Evolutionary conservation across 179 eudicot genomes (phyloP).

Genomic region (Beta macrorhiza): DNA sequence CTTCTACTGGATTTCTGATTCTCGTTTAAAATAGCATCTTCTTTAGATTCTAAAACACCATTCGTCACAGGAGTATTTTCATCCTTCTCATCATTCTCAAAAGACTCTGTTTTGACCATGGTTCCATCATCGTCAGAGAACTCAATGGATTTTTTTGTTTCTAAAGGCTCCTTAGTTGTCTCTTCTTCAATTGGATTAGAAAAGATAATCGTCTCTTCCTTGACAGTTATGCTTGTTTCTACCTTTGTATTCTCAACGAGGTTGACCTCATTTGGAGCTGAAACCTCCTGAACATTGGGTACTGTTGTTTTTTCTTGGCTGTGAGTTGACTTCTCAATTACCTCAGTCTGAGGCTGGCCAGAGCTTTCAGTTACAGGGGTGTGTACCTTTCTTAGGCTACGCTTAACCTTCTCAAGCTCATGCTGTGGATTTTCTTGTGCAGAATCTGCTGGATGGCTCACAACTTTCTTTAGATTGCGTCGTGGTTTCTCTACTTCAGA

Average conservation of each 20-base stretch:
- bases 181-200: constrained; percentile 28
- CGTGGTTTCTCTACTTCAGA: constrained; percentile 60
- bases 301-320: constrained; percentile 29
- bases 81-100: constrained; percentile 33
- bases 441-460: constrained; percentile 50
- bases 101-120: constrained; percentile 27
- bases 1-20: constrained; percentile 41
- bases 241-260: constrained; percentile 29
- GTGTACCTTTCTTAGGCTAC: constrained; percentile 68
- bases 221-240: constrained; percentile 25
- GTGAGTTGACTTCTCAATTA: constrained; percentile 42
- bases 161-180: constrained; percentile 21
- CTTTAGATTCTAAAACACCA: constrained; percentile 35
- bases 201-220: constrained; percentile 25
- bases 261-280: constrained; percentile 29
- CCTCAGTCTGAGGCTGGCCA: constrained; percentile 44
- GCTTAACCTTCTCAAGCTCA: constrained; percentile 86
- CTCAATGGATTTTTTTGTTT: constrained; percentile 24
- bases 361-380: constrained; percentile 45
- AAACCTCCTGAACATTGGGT: constrained; percentile 25
- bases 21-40: constrained; percentile 31
- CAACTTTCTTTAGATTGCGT: constrained; percentile 54
- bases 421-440: constrained; percentile 63
- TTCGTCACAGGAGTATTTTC: constrained; percentile 35
- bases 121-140: constrained; percentile 32